phyloP scores from a whole-genome alignment of 2,329 filamentous ascomycete genomes.

The Corniculantispora saksenae region DNA sequence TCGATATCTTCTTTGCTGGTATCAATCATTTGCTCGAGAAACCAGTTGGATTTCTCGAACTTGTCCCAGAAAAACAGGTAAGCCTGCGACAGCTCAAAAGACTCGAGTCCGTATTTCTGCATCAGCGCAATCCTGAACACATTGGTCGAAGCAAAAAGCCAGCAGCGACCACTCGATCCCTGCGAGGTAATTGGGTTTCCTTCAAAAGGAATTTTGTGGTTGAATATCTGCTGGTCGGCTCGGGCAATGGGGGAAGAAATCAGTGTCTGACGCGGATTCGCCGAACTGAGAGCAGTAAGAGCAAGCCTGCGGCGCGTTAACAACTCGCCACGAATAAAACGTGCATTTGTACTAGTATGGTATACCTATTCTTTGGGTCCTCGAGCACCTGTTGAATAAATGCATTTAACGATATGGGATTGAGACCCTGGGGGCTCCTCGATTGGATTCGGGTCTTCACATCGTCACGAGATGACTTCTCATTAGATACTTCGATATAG shows the following conservation, averaged over 20 bases:
- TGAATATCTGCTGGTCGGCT: conserved; percentile 78
- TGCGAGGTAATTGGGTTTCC: conserved; percentile 85
- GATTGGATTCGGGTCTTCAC: conserved; percentile 23
- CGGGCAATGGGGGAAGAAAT: conserved; percentile 63
- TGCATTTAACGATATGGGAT: background rate
- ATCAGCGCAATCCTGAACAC: conserved; percentile 87
- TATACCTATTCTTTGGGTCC: conserved; percentile 65
- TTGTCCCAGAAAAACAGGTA: conserved; percentile 96
- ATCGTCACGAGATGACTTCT: conserved; percentile 6
- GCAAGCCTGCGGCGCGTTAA: conserved; percentile 58
- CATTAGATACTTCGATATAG: background rate
- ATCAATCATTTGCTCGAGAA: conserved; percentile 80
- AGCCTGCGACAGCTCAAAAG: conserved; percentile 83
- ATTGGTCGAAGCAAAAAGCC: conserved; percentile 91
- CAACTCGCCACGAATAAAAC: background rate
- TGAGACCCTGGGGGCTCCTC: conserved; percentile 44
- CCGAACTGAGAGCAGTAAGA: conserved; percentile 68
- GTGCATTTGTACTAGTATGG: background rate
- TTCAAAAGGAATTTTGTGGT: conserved; percentile 78
- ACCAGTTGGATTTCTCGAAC: conserved; percentile 88
- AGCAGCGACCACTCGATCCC: conserved; percentile 78
- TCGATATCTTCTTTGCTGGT: conserved; percentile 72
- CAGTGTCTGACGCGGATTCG: conserved; percentile 67
- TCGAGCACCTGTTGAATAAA: conserved; percentile 40
- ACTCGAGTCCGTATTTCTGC: conserved; percentile 74